Percentiles rank a stretch among this genome's conserved stretches.
These are phyloP conservation scores for Mycocentrospora acerina DNA, from an alignment of 2,329 filamentous ascomycete species.

Conservation along the genomic window DNA sequence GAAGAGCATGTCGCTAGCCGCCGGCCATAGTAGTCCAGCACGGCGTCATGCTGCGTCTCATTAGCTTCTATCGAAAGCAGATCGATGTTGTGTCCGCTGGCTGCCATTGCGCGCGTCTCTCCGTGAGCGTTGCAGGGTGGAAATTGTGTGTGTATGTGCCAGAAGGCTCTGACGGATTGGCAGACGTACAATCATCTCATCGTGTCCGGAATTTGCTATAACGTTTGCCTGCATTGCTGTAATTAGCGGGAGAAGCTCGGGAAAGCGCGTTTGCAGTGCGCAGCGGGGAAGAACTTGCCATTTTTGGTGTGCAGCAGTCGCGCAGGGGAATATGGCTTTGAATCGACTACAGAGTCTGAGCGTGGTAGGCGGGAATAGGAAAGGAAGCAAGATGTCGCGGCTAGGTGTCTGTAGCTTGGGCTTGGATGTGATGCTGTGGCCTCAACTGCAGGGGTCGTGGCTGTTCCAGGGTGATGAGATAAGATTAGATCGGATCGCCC, in stretches of 20 bases:
- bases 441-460: constrained; percentile 34
- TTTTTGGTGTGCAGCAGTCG: constrained; percentile 18
- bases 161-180: constrained; percentile 1
- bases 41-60: constrained; percentile 80
- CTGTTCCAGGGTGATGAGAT: constrained; percentile 26
- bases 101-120: constrained; percentile 13
- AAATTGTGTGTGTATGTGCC: background rate
- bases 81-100: constrained; percentile 16
- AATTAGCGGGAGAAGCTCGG: constrained; percentile 34
- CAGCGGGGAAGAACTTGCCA: constrained; percentile 23
- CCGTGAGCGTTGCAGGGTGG: constrained; percentile 1
- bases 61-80: constrained; percentile 36
- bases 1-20: constrained; percentile 96
- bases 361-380: constrained; percentile 5
- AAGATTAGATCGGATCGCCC: constrained; percentile 27
- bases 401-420: constrained; percentile 22
- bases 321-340: background rate
- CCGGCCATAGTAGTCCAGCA: constrained; percentile 96
- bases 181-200: constrained; percentile 97
- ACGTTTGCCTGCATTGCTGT: constrained; percentile 64
- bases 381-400: constrained; percentile 15
- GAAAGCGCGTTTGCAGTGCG: constrained; percentile 15
- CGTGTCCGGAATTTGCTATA: constrained; percentile 84
- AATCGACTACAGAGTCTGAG: constrained; percentile 1
- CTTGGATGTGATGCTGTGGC: constrained; percentile 34